These are phyloP conservation scores for Perilla frutescens DNA, from an alignment of 257 asterid species.

Conservation along the genomic window DNA sequence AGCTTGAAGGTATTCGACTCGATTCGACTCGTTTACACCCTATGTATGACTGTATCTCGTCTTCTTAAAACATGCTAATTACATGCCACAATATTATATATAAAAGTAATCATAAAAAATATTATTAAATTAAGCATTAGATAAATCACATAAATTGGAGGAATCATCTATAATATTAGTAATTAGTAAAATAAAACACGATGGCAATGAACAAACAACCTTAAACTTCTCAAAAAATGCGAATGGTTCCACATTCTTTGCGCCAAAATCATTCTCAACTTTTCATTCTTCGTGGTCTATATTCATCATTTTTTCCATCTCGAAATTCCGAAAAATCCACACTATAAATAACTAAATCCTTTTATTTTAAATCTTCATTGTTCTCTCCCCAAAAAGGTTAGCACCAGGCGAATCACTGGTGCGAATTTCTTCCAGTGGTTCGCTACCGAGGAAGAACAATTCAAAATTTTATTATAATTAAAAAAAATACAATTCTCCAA, in stretches of 20 bases:
- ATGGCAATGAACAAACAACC: conserved; percentile 9
- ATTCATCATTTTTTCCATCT: background rate
- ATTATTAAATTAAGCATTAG: too few species aligned
- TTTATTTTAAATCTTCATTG: background rate
- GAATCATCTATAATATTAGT: too few species aligned
- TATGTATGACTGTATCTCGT: too few species aligned
- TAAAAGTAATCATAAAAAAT: too few species aligned
- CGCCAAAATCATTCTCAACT: conserved; percentile 36
- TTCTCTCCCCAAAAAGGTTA: conserved; percentile 12
- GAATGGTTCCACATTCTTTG: conserved; percentile 27
- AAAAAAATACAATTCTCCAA: too few species aligned
- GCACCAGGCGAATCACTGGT: conserved; percentile 49
- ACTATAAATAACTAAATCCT: conserved; percentile 5
- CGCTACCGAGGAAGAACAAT: conserved; percentile 27
- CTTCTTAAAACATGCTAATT: too few species aligned
- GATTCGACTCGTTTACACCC: too few species aligned
- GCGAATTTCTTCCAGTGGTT: conserved; percentile 45
- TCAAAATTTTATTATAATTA: background rate
- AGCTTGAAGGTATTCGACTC: too few species aligned
- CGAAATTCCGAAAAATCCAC: background rate
- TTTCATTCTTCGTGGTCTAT: conserved; percentile 18
- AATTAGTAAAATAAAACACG: too few species aligned
- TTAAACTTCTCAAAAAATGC: background rate
- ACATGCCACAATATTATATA: too few species aligned
- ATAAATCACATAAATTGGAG: too few species aligned